These are phyloP conservation scores for Hirschioporus abietinus DNA, from an alignment of 768 basidiomycete genomes.

Conservation along the genomic window DNA sequence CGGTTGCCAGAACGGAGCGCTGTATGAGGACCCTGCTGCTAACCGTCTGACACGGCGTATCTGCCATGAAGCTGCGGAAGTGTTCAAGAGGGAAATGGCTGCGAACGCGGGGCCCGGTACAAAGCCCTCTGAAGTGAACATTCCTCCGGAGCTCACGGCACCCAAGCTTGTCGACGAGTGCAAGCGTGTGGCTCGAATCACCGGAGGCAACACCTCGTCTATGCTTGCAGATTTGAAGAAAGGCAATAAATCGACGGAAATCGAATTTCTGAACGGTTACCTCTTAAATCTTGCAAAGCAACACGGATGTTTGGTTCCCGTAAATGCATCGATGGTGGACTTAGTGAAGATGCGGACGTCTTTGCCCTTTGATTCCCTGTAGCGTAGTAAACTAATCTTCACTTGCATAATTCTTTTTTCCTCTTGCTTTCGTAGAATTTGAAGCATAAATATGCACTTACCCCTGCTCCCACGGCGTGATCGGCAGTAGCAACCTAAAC, in stretches of 20 bases:
- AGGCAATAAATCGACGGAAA: constrained; percentile 58
- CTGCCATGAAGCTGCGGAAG: constrained; percentile 65
- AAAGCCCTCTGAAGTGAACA: constrained; percentile 28
- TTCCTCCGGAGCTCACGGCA: constrained; percentile 43
- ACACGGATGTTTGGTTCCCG: constrained; percentile 53
- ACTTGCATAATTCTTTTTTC: neutral
- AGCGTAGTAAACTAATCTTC: neutral
- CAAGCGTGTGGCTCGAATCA: constrained; percentile 48
- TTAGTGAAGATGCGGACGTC: constrained; percentile 54
- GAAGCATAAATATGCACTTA: neutral
- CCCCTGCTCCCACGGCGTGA: neutral
- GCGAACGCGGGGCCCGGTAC: constrained; percentile 17
- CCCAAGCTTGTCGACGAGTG: constrained; percentile 51
- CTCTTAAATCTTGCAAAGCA: constrained; percentile 55
- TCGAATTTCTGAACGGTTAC: constrained; percentile 82
- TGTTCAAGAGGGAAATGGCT: constrained; percentile 45
- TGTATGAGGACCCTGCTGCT: constrained; percentile 45
- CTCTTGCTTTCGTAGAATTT: neutral
- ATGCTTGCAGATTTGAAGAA: constrained; percentile 70
- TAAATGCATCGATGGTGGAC: constrained; percentile 47
- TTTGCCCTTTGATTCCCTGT: constrained; percentile 43
- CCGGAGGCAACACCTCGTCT: constrained; percentile 67
- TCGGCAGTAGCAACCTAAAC: neutral
- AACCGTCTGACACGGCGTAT: constrained; percentile 43
- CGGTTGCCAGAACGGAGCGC: constrained; percentile 72